phyloP scores from a whole-genome alignment of 2,329 filamentous ascomycete species.

The Fusarium sp. region DNA sequence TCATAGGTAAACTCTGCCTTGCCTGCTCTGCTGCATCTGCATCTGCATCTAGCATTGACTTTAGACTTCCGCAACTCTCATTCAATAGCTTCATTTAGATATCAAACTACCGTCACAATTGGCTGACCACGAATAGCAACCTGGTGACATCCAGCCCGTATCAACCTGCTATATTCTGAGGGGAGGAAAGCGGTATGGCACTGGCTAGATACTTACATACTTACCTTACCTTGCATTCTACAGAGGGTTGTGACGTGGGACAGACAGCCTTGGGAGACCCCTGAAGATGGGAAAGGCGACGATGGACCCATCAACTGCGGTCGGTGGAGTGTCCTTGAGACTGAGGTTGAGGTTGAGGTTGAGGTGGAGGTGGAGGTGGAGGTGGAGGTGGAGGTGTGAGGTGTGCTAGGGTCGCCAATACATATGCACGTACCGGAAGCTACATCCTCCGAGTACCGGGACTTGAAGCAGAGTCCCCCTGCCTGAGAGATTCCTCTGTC shows the following conservation, averaged over 20 bases:
- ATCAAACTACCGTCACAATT: neutral
- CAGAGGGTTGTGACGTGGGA: slow-evolving; percentile 24
- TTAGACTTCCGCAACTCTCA: slow-evolving; percentile 10
- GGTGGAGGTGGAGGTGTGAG: neutral
- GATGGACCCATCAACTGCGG: slow-evolving; percentile 23
- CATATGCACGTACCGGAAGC: neutral
- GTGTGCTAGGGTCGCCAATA: neutral
- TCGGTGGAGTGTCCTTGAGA: slow-evolving; percentile 9
- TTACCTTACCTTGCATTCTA: neutral
- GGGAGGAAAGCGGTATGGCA: neutral
- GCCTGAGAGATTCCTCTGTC: neutral
- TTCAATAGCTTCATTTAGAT: slow-evolving; percentile 5
- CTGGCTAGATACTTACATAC: neutral
- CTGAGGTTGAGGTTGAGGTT: neutral
- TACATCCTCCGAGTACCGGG: neutral
- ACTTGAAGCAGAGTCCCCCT: slow-evolving; percentile 8
- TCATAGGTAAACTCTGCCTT: neutral
- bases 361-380: neutral
- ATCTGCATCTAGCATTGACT: slow-evolving; percentile 12
- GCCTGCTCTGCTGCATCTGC: slow-evolving; percentile 1
- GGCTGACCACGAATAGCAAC: slow-evolving; percentile 7
- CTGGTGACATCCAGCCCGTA: slow-evolving; percentile 6
- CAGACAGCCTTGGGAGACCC: slow-evolving; percentile 26
- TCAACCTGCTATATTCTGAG: neutral
- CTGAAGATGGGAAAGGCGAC: slow-evolving; percentile 15